Evolutionary conservation across 1,284 basidiomycete species (phyloP).

Genomic region (Cryptococcus jaspeensis): DNA sequence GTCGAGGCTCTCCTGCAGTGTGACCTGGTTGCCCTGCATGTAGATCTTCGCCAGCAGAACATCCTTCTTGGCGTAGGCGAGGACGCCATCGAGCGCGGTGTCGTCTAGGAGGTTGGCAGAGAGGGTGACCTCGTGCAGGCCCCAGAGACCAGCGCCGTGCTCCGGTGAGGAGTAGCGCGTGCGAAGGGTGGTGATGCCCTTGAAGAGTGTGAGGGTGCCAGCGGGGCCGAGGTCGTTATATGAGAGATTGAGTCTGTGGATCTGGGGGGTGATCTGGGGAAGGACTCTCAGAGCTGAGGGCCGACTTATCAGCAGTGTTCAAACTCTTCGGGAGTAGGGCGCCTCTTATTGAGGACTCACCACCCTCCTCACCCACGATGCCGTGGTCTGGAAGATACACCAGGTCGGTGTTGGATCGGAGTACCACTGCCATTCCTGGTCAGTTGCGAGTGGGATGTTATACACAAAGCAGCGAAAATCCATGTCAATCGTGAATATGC

Average conservation of each 20-base stretch:
- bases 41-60: conserved; percentile 27
- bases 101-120: conserved; percentile 32
- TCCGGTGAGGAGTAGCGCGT: conserved; percentile 22
- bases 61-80: conserved; percentile 42
- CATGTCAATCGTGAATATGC: too few relatives aligned
- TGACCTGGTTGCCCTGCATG: conserved; percentile 38
- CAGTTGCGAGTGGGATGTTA: too few relatives aligned
- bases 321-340: not conserved
- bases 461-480: too few relatives aligned
- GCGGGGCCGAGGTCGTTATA: conserved; percentile 40
- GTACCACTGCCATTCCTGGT: conserved; percentile 30
- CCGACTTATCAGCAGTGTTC: not conserved
- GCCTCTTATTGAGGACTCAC: conserved; percentile 23
- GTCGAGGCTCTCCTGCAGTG: conserved; percentile 21
- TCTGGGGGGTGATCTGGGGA: conserved; percentile 30
- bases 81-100: conserved; percentile 24
- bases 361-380: conserved; percentile 42
- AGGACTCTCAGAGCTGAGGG: conserved; percentile 38
- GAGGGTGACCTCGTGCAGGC: conserved; percentile 41
- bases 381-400: conserved; percentile 44
- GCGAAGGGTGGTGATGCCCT: conserved; percentile 31
- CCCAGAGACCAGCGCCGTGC: conserved; percentile 28
- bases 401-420: conserved; percentile 35
- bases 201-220: conserved; percentile 37
- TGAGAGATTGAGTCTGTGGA: conserved; percentile 40